Evolutionary conservation across 2,329 filamentous ascomycete genomes (phyloP), one percentile per base, ranked within the genome.

Genomic region (Colletotrichum musae): DNA sequence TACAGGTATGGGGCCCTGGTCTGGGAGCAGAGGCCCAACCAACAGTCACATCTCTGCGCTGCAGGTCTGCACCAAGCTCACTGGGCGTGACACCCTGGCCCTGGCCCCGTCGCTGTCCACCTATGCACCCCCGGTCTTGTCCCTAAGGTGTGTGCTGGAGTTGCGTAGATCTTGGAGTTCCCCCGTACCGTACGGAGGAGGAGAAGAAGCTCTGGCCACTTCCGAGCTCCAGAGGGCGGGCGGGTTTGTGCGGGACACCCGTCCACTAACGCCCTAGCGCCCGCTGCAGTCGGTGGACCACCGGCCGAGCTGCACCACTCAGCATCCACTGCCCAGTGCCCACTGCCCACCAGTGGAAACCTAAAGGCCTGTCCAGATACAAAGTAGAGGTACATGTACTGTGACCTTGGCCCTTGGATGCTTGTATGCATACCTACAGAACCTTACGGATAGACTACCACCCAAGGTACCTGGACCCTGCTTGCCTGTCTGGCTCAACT

Each of bases 191-290:
- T 10, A 36, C 7, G 21, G 21, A 24, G 21, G 21, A 24, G 51
- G 24, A 32, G 4, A 65, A 54, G 54, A 65, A 64, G 54, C 66
- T 59, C 41, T 68, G 65, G 56, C 54, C 61, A 32, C 21, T 10
- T 36, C 32, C 32, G 10, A 9, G 10, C 7, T 36, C 32, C 32
- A 36, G 32, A 36, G 32, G 32, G 32, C 26, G 9, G 61, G 54
- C 54, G 53, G 60, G 64, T 58, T 58, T 54, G 47, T 50, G 65
- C 61, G 54, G 60, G 48, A 65, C 50, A 36, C 41, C 65, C 60
- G 61, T 68, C 65, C 65, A 68, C 61, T 68, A 58, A 68, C 45
- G 32, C 18, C n/a, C 60, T 68, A 68, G 65, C 50, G 61, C 52
- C 65, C 65, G 65, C 50, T 39, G 52, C 24, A 10, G 48, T 52